Percentiles rank a stretch among this genome's conserved stretches.
phyloP scores from a whole-genome alignment of 1,284 basidiomycete genomes.

The Peniophora sp. region DNA sequence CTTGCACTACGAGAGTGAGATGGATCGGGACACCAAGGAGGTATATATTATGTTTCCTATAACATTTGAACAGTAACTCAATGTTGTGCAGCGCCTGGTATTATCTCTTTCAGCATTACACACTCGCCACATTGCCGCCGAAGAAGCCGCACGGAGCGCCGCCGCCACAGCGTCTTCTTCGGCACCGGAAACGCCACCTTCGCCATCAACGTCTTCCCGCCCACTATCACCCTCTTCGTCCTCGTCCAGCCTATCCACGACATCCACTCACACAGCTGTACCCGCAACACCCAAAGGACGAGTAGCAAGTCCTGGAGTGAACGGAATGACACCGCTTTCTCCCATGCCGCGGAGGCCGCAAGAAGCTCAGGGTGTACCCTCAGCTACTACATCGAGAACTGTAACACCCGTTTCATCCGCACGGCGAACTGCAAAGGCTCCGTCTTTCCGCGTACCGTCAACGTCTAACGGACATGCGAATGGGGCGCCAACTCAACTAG shows the following conservation, averaged over 20 bases:
- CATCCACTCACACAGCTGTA: conserved; percentile 8
- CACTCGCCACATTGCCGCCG: conserved; percentile 2
- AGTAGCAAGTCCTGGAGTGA: too few species aligned
- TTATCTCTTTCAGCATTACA: conserved; percentile 8
- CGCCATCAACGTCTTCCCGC: conserved; percentile 11
- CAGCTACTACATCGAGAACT: conserved; percentile 19
- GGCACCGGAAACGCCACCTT: background rate
- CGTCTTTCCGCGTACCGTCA: conserved; percentile 14
- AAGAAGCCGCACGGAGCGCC: background rate
- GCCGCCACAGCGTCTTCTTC: background rate
- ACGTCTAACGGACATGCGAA: conserved; percentile 2
- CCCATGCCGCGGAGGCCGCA: conserved; percentile 3
- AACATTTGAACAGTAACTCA: conserved; percentile 4
- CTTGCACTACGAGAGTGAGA: conserved; percentile 60
- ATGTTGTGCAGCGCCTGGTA: conserved; percentile 2
- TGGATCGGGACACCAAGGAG: conserved; percentile 39
- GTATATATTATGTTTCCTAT: conserved; percentile 28
- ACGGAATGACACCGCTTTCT: conserved; percentile 11
- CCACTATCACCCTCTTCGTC: conserved; percentile 14
- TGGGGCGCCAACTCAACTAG: conserved; percentile 1
- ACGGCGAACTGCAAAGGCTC: conserved; percentile 24
- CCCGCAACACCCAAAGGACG: conserved; percentile 13
- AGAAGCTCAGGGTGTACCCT: conserved; percentile 7
- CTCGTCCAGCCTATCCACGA: conserved; percentile 10
- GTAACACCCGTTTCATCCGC: conserved; percentile 36